These are phyloP conservation scores for Fusarium hainanense DNA, from an alignment of 2,329 filamentous ascomycete species.

Conservation along the genomic window DNA sequence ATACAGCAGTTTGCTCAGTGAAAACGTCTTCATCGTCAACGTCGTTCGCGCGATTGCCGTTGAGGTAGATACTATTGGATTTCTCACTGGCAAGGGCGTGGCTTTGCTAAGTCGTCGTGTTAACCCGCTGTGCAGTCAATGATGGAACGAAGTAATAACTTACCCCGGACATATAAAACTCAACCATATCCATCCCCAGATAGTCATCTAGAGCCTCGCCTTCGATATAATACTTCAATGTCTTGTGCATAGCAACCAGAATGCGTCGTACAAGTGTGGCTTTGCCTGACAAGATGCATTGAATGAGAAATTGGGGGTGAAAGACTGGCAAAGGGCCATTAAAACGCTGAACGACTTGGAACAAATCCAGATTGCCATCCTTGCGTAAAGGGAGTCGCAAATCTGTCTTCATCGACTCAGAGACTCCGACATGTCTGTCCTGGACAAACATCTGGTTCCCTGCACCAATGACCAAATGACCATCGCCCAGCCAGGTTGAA, in stretches of 20 bases:
- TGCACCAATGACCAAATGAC: conserved; percentile 85
- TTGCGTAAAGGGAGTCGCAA: conserved; percentile 61
- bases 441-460: conserved; percentile 93
- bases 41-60: conserved; percentile 50
- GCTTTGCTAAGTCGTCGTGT: conserved; percentile 28
- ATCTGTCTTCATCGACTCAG: conserved; percentile 67
- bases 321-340: conserved; percentile 91
- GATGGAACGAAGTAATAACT: conserved; percentile 8
- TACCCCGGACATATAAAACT: conserved; percentile 61
- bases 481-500: conserved; percentile 88
- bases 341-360: conserved; percentile 82
- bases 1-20: conserved; percentile 74
- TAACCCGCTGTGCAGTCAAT: background rate
- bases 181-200: conserved; percentile 71
- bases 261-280: conserved; percentile 76
- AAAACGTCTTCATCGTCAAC: conserved; percentile 71
- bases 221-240: conserved; percentile 83
- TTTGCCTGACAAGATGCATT: conserved; percentile 87
- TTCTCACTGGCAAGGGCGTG: conserved; percentile 42
- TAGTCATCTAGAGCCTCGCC: conserved; percentile 85
- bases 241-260: conserved; percentile 76
- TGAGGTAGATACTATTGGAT: conserved; percentile 53
- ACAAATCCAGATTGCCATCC: conserved; percentile 73
- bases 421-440: conserved; percentile 76
- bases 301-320: conserved; percentile 89